phyloP scores from a whole-genome alignment of 2,329 filamentous ascomycete species.

The Zymoseptoria pseudotritici region DNA sequence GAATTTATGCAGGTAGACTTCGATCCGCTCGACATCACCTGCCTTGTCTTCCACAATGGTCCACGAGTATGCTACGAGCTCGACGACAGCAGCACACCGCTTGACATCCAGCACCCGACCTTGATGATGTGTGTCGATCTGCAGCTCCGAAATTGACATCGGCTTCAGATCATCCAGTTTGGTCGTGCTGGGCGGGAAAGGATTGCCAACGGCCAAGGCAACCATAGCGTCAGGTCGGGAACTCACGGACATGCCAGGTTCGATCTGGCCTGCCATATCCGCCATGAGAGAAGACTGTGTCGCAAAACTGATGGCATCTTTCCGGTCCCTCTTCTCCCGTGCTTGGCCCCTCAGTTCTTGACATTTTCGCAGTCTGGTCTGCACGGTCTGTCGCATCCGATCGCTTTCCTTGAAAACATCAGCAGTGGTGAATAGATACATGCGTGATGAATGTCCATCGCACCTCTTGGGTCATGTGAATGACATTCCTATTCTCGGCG shows the following conservation, averaged over 20 bases:
- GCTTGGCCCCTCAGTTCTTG: slow-evolving; percentile 2
- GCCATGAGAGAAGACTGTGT: slow-evolving; percentile 9
- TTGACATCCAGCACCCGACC: slow-evolving; percentile 12
- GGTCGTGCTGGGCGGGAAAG: slow-evolving; percentile 2
- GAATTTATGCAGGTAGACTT: slow-evolving; percentile 29
- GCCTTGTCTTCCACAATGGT: slow-evolving; percentile 27
- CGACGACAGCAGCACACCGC: slow-evolving; percentile 19
- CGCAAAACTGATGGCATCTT: slow-evolving; percentile 2
- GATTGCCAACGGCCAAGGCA: slow-evolving; percentile 4
- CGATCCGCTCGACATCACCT: slow-evolving; percentile 17
- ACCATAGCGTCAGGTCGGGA: slow-evolving; percentile 1
- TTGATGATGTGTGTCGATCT: slow-evolving; percentile 16
- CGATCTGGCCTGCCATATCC: slow-evolving; percentile 7
- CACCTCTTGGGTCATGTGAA: neutral
- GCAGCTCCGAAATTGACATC: slow-evolving; percentile 8
- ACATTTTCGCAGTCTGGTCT: slow-evolving; percentile 8
- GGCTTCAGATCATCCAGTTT: neutral
- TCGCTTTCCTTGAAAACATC: slow-evolving; percentile 1
- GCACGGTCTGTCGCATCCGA: slow-evolving; percentile 5
- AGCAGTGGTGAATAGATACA: neutral
- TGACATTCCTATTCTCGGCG: neutral
- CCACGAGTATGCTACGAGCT: slow-evolving; percentile 17
- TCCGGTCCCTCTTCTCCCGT: slow-evolving; percentile 4
- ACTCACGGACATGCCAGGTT: slow-evolving; percentile 4
- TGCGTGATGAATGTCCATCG: neutral